These are phyloP conservation scores for Hygrophorus russula DNA, from an alignment of 768 basidiomycete genomes.

Conservation along the genomic window DNA sequence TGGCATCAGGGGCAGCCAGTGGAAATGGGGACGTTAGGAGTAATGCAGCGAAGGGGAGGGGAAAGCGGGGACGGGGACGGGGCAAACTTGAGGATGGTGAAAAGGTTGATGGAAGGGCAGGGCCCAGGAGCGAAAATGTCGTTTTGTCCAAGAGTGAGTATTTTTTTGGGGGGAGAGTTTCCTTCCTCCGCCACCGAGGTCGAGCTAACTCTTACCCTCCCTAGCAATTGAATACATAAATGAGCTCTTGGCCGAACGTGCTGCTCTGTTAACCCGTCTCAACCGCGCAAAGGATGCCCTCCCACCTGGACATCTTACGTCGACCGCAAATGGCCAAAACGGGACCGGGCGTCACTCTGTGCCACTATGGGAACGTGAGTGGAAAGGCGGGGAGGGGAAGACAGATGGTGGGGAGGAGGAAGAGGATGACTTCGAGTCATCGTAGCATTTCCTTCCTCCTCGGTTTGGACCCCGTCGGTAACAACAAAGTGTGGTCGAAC, in stretches of 20 bases:
- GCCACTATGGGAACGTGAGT: conserved; percentile 73
- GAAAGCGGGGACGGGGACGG: conserved; percentile 35
- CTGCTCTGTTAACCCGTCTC: conserved; percentile 45
- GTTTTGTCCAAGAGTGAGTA: conserved; percentile 79
- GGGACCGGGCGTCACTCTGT: conserved; percentile 2
- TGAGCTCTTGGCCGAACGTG: conserved; percentile 49
- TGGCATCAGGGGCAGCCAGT: conserved; percentile 15
- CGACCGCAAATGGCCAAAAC: conserved; percentile 1
- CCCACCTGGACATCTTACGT: conserved; percentile 49
- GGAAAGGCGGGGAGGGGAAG: conserved; percentile 63
- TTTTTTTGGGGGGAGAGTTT: too few relatives aligned
- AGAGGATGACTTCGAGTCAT: conserved; percentile 29
- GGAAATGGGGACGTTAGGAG: conserved; percentile 11
- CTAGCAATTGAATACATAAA: conserved; percentile 82
- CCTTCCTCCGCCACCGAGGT: too few relatives aligned
- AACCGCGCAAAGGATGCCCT: conserved; percentile 46
- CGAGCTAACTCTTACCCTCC: not conserved
- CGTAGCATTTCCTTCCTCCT: not conserved
- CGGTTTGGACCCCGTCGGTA: too few relatives aligned
- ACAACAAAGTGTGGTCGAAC: too few relatives aligned
- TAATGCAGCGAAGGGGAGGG: conserved; percentile 24
- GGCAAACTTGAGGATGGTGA: conserved; percentile 36
- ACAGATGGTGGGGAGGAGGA: conserved; percentile 35
- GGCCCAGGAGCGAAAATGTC: conserved; percentile 84
- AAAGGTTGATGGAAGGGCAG: conserved; percentile 73